Conservation (phyloP, 805 yeast species). For the Wickerhamiella galacta region DNA sequence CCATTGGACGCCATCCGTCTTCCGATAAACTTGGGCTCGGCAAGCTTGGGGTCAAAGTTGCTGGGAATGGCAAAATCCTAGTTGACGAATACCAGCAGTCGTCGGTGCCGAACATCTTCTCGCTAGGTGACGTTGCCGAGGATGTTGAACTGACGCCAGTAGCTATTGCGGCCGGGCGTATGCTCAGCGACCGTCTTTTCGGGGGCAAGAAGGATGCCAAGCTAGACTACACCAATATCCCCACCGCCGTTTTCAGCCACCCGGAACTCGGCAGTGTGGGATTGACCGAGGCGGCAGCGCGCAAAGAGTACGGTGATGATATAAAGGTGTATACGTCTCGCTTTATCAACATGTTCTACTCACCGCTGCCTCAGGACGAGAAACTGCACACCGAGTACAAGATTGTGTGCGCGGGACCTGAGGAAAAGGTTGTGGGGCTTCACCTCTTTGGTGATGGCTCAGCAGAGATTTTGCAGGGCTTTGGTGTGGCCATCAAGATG, state of each 20-base stretch:
- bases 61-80: slow-evolving; percentile 42
- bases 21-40: slow-evolving; percentile 54
- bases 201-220: slow-evolving; percentile 65
- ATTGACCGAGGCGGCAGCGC: slow-evolving; percentile 61
- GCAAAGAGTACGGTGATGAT: slow-evolving; percentile 59
- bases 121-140: slow-evolving; percentile 91
- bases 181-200: slow-evolving; percentile 76
- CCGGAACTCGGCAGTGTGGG: slow-evolving; percentile 97
- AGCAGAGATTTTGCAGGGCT: slow-evolving; percentile 92
- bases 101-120: slow-evolving; percentile 48
- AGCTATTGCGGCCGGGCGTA: slow-evolving; percentile 97
- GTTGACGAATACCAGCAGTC: slow-evolving; percentile 87
- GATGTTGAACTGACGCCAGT: slow-evolving; percentile 92
- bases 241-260: slow-evolving; percentile 94
- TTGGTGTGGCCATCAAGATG: slow-evolving; percentile 96
- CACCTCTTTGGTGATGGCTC: slow-evolving; percentile 85
- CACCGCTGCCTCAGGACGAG: slow-evolving; percentile 47
- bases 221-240: slow-evolving; percentile 73
- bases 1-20: slow-evolving; percentile 76
- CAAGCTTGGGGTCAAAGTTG: slow-evolving; percentile 50
- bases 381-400: slow-evolving; percentile 84
- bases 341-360: slow-evolving; percentile 86
- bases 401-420: slow-evolving; percentile 55
- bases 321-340: slow-evolving; percentile 67
- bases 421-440: slow-evolving; percentile 89